Evolutionary conservation across 106 monocot genomes (phyloP).

Genomic region (Acorus gramineus): DNA sequence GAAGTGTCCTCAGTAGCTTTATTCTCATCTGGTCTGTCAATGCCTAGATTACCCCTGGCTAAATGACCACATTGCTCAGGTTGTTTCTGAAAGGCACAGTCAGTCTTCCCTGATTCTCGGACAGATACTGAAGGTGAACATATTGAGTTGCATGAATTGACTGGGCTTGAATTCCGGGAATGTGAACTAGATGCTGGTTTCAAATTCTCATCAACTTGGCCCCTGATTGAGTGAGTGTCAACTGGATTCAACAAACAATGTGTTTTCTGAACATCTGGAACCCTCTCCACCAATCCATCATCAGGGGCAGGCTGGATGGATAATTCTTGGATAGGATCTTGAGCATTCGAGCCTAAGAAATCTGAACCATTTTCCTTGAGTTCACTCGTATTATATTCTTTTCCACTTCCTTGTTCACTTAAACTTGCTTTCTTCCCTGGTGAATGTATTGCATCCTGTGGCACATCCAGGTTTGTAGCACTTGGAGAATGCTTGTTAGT

Average conservation of each 20-base stretch:
- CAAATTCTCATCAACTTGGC: slow-evolving; percentile 9
- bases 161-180: slow-evolving; percentile 44
- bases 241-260: slow-evolving; percentile 3
- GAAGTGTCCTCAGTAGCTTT: slow-evolving; percentile 17
- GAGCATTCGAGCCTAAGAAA: slow-evolving; percentile 11
- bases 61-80: slow-evolving; percentile 6
- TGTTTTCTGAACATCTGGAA: slow-evolving; percentile 1
- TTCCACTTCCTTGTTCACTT: slow-evolving; percentile 13
- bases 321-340: slow-evolving; percentile 9
- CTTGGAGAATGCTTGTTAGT: background rate
- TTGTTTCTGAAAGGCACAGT: slow-evolving; percentile 14
- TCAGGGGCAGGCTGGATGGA: slow-evolving; percentile 18
- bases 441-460: slow-evolving; percentile 4
- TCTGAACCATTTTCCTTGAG: slow-evolving; percentile 8
- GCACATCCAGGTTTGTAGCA: slow-evolving; percentile 14
- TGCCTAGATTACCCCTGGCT: slow-evolving; percentile 1
- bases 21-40: slow-evolving; percentile 8
- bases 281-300: slow-evolving; percentile 17
- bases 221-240: slow-evolving; percentile 8
- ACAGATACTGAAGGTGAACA: background rate
- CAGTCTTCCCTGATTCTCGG: slow-evolving; percentile 10
- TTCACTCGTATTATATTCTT: slow-evolving; percentile 4
- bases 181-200: slow-evolving; percentile 27
- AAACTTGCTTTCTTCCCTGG: slow-evolving; percentile 9
- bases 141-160: slow-evolving; percentile 29